Evolutionary conservation across 2,329 filamentous ascomycete species (phyloP), one percentile per base, ranked within the genome.

Genomic region (Calonectria pauciramosa): DNA sequence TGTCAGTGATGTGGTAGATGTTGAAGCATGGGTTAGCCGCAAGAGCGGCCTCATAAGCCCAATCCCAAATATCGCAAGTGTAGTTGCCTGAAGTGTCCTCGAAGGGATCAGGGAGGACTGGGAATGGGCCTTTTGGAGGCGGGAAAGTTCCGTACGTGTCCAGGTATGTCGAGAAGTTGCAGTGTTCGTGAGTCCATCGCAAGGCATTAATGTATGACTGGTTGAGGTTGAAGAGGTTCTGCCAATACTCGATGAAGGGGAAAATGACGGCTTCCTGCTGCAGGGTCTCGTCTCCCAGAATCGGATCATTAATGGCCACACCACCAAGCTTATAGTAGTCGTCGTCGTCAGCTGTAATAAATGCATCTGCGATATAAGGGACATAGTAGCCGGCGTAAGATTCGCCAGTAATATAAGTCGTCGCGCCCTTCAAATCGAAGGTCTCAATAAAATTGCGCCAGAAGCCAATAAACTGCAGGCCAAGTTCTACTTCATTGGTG

Each of bases 1-100:
- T 94, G 5, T 91, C 92, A 3, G 91, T 91, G 18, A 96, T 90
- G 66, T 94, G 91, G 85, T 96, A 97, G 14, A 94, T 86, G 82
- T 95, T 92, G 85, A 94, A 97, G 86, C 95, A 97, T 0, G 95
- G 95, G 85, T 97, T 97, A 41, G 91, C 84, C 1, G 86, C 81
- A 6, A 87, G 75, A 10, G 89, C 89, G 36, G 91, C 93, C 0
- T 87, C 77, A 78, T 86, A 86, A 36, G 94, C 89, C 28, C 89
- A 86, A 72, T 88, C 83, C 79, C 89, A 94, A 26, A 95, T 80
- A 65, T 88, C 86, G 82, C 94, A 96, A 5, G 87, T 88, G 0
- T 85, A 80, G 0, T 85, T 85, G 44, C 80, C 80, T 0, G 75
- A 72, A 3, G 68, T 0, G 56, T 77, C 30, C 81, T 85, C 78